Conservation (phyloP, 2,329 filamentous ascomycete genomes). For the Nigrospora sphaerica region DNA sequence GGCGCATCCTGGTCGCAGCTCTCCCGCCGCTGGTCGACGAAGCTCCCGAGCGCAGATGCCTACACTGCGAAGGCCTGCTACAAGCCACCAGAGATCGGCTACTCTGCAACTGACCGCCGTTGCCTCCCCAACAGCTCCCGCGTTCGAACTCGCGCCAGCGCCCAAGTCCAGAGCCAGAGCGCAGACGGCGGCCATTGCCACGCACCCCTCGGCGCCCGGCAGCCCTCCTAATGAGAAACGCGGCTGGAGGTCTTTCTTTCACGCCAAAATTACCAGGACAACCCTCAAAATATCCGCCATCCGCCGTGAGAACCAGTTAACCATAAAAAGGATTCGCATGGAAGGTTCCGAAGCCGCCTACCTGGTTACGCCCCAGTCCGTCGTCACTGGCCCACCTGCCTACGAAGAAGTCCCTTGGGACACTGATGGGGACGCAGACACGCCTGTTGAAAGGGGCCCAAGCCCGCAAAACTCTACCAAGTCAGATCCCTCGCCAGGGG, state of each 20-base stretch:
- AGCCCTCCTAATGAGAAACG: constrained; percentile 9
- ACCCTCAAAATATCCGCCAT: constrained; percentile 12
- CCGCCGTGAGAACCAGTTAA: constrained; percentile 16
- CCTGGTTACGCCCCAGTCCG: constrained; percentile 25
- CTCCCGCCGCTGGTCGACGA: constrained; percentile 34
- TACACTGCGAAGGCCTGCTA: constrained; percentile 65
- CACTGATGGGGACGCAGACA: constrained; percentile 9
- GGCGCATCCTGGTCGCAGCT: constrained; percentile 41
- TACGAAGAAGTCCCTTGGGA: constrained; percentile 5
- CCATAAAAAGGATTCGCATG: constrained; percentile 21
- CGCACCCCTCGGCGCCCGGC: constrained; percentile 7
- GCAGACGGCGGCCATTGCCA: constrained; percentile 14
- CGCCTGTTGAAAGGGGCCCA: constrained; percentile 9
- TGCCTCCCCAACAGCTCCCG: constrained; percentile 6
- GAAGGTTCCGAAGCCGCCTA: constrained; percentile 25
- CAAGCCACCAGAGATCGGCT: constrained; percentile 70
- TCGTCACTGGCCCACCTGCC: constrained; percentile 13
- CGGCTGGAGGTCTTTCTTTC: constrained; percentile 52
- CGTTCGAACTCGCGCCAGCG: constrained; percentile 22
- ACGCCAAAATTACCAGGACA: constrained; percentile 27
- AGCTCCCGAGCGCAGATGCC: constrained; percentile 55
- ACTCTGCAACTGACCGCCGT: constrained; percentile 45
- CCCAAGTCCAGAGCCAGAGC: constrained; percentile 23
- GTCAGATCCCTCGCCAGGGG: constrained; percentile 21
- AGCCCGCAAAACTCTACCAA: constrained; percentile 17